A percentile compares a stretch with the other conserved stretches of the same genome.
Conservation (phyloP, 345 rosid species). For the Aquilaria sinensis region DNA sequence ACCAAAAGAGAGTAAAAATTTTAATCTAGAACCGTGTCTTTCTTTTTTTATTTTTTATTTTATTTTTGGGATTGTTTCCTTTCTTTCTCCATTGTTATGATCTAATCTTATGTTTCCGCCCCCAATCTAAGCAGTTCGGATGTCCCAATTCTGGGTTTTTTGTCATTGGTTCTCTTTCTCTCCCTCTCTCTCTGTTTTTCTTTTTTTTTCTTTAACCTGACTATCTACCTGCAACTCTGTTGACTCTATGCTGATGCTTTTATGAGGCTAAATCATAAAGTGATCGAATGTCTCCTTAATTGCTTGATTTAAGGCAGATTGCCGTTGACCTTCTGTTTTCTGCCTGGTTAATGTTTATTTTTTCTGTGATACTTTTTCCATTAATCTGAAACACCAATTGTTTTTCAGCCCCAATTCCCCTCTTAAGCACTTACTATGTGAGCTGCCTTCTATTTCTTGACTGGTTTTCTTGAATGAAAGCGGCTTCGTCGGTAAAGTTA, state of each 20-base stretch:
- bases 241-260: conserved; percentile 11
- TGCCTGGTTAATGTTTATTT: not conserved
- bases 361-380: not conserved
- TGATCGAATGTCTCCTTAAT: too few species aligned
- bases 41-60: not conserved
- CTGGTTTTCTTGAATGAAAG: conserved; percentile 15
- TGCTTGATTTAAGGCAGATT: not conserved
- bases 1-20: conserved; percentile 80
- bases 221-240: conserved; percentile 8
- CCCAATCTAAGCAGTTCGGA: conserved; percentile 8
- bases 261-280: too few species aligned
- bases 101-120: conserved; percentile 8
- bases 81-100: not conserved
- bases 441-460: conserved; percentile 20
- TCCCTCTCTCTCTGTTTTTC: not conserved
- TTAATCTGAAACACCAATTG: not conserved
- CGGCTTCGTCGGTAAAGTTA: not conserved
- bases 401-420: too few species aligned
- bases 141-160: conserved; percentile 12
- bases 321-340: not conserved
- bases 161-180: too few species aligned
- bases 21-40: conserved; percentile 12
- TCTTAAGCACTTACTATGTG: not conserved
- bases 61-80: not conserved
- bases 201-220: not conserved